Percentiles rank a stretch among this genome's conserved stretches.
Evolutionary conservation across 345 rosid species (phyloP).

Genomic region (Sisymbrium irio): DNA sequence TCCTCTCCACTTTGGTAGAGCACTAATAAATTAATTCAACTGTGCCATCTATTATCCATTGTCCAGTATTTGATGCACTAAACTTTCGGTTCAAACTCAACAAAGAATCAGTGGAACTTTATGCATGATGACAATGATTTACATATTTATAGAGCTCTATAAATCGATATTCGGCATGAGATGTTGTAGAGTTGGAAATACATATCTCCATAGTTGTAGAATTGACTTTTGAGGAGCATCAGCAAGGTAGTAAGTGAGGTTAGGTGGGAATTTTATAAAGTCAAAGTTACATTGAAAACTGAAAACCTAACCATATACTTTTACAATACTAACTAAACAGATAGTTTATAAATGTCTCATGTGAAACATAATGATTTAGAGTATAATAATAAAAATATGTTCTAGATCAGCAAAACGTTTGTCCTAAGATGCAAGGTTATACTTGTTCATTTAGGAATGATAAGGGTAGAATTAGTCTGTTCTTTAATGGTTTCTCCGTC

Average conservation of each 20-base stretch:
- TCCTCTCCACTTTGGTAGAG: constrained; percentile 19
- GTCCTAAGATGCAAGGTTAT: too few relatives aligned
- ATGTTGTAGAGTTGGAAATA: neutral
- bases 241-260: constrained; percentile 17
- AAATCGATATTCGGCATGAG: neutral
- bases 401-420: neutral
- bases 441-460: too few relatives aligned
- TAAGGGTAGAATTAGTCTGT: too few relatives aligned
- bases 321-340: neutral
- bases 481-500: too few relatives aligned
- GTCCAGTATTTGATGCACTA: constrained; percentile 2
- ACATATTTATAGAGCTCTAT: neutral
- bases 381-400: neutral
- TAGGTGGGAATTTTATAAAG: constrained; percentile 9
- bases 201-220: neutral
- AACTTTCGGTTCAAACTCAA: constrained; percentile 7
- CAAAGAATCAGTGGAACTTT: neutral
- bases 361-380: neutral
- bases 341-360: neutral
- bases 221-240: neutral
- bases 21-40: constrained; percentile 7
- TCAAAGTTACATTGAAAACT: constrained; percentile 17
- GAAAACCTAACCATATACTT: constrained; percentile 24
- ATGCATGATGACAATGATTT: neutral
- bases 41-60: constrained; percentile 7